A percentile compares a stretch with the other conserved stretches of the same genome.
Conservation (phyloP, 352 stramenopile species). For the Phytophthora pistaciae region DNA sequence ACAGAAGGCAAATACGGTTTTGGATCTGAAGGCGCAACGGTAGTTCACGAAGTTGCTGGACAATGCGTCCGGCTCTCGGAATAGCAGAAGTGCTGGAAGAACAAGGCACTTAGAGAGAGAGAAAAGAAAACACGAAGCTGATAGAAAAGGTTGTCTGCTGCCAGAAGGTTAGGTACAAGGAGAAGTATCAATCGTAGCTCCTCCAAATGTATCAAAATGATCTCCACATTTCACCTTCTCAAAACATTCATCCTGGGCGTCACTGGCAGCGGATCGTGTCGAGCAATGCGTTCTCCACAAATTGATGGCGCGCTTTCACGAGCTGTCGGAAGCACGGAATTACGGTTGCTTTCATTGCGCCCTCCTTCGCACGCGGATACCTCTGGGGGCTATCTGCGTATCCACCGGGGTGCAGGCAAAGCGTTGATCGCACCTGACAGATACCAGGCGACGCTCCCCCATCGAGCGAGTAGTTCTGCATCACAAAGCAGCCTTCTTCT, state of each 20-base stretch:
- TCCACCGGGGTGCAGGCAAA: constrained; percentile 6
- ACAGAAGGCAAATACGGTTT: too few species aligned
- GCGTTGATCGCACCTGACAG: not conserved
- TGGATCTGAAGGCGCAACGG: too few species aligned
- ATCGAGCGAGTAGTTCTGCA: constrained; percentile 4
- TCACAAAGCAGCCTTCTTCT: constrained; percentile 19
- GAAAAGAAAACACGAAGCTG: too few species aligned
- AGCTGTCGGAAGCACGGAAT: not conserved
- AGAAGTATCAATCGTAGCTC: too few species aligned
- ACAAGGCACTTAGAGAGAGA: too few species aligned
- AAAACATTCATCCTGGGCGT: not conserved
- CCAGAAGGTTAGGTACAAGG: too few species aligned
- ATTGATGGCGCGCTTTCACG: not conserved
- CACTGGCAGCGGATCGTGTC: not conserved
- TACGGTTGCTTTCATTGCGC: not conserved
- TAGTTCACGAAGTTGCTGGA: too few species aligned
- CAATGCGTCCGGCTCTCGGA: too few species aligned
- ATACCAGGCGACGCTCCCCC: constrained; percentile 6
- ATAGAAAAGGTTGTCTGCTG: too few species aligned
- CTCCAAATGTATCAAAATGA: too few species aligned
- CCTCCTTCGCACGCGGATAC: not conserved
- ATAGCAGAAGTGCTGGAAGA: too few species aligned
- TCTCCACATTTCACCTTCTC: not conserved
- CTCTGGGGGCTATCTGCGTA: not conserved
- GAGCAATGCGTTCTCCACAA: not conserved